Base-by-base conservation (phyloP, 768 basidiomycete species). In the Agrocybe praecox region DNA sequence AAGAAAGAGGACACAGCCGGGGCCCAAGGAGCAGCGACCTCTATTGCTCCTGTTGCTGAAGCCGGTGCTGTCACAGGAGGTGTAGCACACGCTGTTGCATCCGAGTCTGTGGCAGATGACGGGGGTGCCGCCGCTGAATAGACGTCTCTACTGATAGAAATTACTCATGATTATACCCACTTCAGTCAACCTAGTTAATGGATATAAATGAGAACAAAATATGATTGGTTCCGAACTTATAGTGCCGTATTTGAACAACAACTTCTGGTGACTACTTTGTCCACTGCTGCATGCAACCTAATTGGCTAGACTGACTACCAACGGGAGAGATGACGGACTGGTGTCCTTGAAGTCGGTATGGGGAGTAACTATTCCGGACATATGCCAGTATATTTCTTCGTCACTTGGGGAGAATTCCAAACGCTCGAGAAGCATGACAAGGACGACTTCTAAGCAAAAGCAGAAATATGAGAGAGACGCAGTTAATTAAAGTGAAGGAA, bases 341-440 rank as follows among this genome's bases (percentile, higher is more conserved):
- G 18, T 44, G 22, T 52, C 22, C 1, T 6, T 21, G 10, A 52
- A 46, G 12, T 34, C 19, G 43, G 26, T 44, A 29, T 6, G 23
- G 2, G 68, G 69, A 0, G 65, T 61, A 9, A 65, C 59, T 29
- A 71, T 67, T 10, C 55, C 58, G n/a, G 58, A 62, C 69, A 71
- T 71, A 15, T 65, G 63, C 69, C 69, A 71, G 22, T 54, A 54
- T 1, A 71, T 66, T 46, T 67, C 55, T 52, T 68, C 63, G 10
- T 64, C 49, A 8, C 64, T 59, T 2, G 56, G 61, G 4, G 64
- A 59, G 42, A 71, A 68, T n/a, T 63, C 60, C 43, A 71, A 57
- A 12, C 57, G 49, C 9, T 53, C 58, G 21, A 71, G 22, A 21
- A 71, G 56, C 4, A 59, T 24, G 8, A 57, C 57, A 10, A 69